These are phyloP conservation scores for Lipomyces starkeyi DNA, from an alignment of 805 yeast genomes.

Conservation along the genomic window DNA sequence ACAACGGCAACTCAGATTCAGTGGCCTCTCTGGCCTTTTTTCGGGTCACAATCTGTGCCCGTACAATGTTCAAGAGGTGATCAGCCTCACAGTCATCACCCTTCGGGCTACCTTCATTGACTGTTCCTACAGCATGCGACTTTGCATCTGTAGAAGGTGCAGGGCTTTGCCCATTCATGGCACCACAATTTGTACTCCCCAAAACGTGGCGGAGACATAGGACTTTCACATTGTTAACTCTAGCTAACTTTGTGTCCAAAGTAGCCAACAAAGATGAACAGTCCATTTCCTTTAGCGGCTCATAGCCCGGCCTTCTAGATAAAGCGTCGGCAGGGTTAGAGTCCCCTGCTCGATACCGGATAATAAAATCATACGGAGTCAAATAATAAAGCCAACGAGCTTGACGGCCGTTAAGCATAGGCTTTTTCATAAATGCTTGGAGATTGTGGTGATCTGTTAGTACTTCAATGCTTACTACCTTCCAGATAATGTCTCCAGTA, in stretches of 20 bases:
- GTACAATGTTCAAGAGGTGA: neutral
- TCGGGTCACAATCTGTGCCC: neutral
- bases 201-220: neutral
- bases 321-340: slow-evolving; percentile 37
- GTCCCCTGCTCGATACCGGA: slow-evolving; percentile 22
- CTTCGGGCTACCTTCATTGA: neutral
- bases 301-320: neutral
- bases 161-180: neutral
- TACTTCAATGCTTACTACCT: slow-evolving; percentile 13
- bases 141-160: neutral
- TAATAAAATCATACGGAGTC: slow-evolving; percentile 30
- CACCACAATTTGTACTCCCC: neutral
- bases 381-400: slow-evolving; percentile 30
- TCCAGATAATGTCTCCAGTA: slow-evolving; percentile 13
- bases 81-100: neutral
- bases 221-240: neutral
- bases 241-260: neutral
- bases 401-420: slow-evolving; percentile 17
- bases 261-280: neutral
- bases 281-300: neutral
- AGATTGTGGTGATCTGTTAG: slow-evolving; percentile 27
- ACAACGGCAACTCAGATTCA: neutral
- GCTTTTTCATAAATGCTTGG: slow-evolving; percentile 15
- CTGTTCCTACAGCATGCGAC: neutral
- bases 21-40: neutral